A percentile compares a stretch with the other conserved stretches of the same genome.
Evolutionary conservation across 805 yeast species (phyloP).

Genomic region (Candida morakotiae): DNA sequence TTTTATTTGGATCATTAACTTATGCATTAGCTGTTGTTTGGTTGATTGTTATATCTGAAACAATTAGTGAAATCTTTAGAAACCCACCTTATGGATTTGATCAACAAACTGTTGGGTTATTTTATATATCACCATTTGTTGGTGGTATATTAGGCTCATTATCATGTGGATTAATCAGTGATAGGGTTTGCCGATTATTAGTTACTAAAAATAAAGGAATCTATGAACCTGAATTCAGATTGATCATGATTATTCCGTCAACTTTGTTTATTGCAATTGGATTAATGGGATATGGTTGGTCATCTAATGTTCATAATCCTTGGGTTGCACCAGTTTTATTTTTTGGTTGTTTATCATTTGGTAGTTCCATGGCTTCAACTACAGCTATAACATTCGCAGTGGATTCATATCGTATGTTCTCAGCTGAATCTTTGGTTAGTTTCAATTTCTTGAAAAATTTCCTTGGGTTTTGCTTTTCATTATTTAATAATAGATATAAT

Average conservation of each 20-base stretch:
- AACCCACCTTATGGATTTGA: slow-evolving; percentile 42
- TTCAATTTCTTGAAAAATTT: slow-evolving; percentile 52
- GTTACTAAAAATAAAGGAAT: slow-evolving; percentile 47
- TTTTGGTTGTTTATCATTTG: slow-evolving; percentile 54
- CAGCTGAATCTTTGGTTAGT: slow-evolving; percentile 56
- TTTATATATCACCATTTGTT: slow-evolving; percentile 52
- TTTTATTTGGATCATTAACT: slow-evolving; percentile 47
- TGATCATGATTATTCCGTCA: slow-evolving; percentile 49
- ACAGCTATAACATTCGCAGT: slow-evolving; percentile 58
- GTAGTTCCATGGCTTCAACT: slow-evolving; percentile 58
- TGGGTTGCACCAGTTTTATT: slow-evolving; percentile 60
- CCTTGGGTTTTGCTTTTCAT: slow-evolving; percentile 52
- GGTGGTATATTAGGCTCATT: slow-evolving; percentile 58
- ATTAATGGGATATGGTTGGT: slow-evolving; percentile 63
- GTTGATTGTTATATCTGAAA: slow-evolving; percentile 59
- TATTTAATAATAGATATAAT: slow-evolving; percentile 49
- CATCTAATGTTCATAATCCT: slow-evolving; percentile 38
- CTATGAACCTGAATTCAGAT: slow-evolving; percentile 61
- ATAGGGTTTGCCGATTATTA: slow-evolving; percentile 41
- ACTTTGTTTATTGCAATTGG: slow-evolving; percentile 46
- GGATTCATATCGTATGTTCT: slow-evolving; percentile 53
- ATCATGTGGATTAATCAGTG: slow-evolving; percentile 49
- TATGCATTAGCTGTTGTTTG: slow-evolving; percentile 60
- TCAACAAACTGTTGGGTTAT: slow-evolving; percentile 45
- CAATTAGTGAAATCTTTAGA: slow-evolving; percentile 47